A percentile compares a stretch with the other conserved stretches of the same genome.
phyloP scores from a whole-genome alignment of 179 eudicot genomes.

The Beta lomatogona region DNA sequence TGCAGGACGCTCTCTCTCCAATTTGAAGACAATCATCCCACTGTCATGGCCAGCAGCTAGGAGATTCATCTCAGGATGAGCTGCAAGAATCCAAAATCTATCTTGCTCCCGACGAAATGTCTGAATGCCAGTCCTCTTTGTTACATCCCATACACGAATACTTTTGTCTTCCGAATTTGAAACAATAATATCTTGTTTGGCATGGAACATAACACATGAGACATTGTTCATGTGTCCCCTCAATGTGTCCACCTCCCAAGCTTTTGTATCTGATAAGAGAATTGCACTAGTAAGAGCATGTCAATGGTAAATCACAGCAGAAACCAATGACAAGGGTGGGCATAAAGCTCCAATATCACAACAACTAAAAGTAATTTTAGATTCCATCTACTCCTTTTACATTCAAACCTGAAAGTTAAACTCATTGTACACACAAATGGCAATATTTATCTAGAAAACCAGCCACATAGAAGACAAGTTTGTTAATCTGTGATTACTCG shows the following conservation, averaged over 20 bases:
- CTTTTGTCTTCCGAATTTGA: slow-evolving; percentile 99
- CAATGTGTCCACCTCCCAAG: slow-evolving; percentile 98
- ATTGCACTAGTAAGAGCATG: slow-evolving; percentile 9
- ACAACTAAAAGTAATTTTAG: slow-evolving; percentile 2
- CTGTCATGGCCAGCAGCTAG: slow-evolving; percentile 97
- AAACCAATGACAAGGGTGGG: neutral
- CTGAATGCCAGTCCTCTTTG: slow-evolving; percentile 93
- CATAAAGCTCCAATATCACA: neutral
- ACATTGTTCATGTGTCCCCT: slow-evolving; percentile 99
- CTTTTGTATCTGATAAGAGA: slow-evolving; percentile 80
- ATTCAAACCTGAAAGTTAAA: neutral
- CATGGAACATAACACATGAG: slow-evolving; percentile 89
- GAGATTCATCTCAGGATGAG: slow-evolving; percentile 97
- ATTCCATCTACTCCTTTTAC: neutral
- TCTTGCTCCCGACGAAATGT: slow-evolving; percentile 97
- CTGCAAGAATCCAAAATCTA: slow-evolving; percentile 90
- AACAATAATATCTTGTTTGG: slow-evolving; percentile 93
- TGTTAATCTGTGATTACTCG: no score
- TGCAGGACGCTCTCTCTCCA: slow-evolving; percentile 97
- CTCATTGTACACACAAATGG: no score
- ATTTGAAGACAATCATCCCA: slow-evolving; percentile 93
- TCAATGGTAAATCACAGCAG: slow-evolving; percentile 2
- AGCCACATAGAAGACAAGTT: neutral
- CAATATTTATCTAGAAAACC: neutral
- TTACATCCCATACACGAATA: slow-evolving; percentile 97